Evolutionary conservation across 2,329 filamentous ascomycete genomes (phyloP).

Genomic region (Claviceps sp.): DNA sequence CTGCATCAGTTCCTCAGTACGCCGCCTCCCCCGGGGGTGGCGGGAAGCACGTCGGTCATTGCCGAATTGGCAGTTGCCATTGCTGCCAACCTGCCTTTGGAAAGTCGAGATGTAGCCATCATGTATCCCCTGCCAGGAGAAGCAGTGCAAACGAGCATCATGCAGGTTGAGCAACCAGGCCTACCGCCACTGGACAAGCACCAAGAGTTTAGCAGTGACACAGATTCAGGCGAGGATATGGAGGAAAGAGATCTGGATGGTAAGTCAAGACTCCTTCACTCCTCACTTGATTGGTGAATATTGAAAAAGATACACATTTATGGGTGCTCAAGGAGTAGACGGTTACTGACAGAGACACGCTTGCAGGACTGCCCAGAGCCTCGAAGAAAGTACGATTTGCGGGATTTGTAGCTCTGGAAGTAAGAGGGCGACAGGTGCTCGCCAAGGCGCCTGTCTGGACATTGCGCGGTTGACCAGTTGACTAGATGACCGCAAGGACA

Average conservation of each 20-base stretch:
- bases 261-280: constrained; percentile 14
- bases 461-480: constrained; percentile 16
- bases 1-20: constrained; percentile 63
- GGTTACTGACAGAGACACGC: constrained; percentile 26
- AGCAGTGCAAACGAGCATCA: constrained; percentile 53
- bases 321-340: constrained; percentile 5
- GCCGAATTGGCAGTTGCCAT: constrained; percentile 82
- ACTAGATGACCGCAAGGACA: not conserved
- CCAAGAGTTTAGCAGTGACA: constrained; percentile 22
- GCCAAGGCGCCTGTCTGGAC: constrained; percentile 65
- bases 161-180: constrained; percentile 71
- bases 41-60: constrained; percentile 83
- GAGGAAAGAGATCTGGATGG: constrained; percentile 27
- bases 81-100: constrained; percentile 71
- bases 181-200: constrained; percentile 47
- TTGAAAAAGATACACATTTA: not conserved
- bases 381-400: constrained; percentile 55
- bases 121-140: constrained; percentile 73
- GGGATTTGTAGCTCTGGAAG: constrained; percentile 61
- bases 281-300: not conserved
- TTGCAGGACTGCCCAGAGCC: constrained; percentile 30
- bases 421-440: constrained; percentile 61
- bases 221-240: constrained; percentile 18
- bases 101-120: constrained; percentile 81
- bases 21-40: constrained; percentile 67